Base-by-base conservation (phyloP, 768 basidiomycete genomes). In the Floccularia luteovirens region DNA sequence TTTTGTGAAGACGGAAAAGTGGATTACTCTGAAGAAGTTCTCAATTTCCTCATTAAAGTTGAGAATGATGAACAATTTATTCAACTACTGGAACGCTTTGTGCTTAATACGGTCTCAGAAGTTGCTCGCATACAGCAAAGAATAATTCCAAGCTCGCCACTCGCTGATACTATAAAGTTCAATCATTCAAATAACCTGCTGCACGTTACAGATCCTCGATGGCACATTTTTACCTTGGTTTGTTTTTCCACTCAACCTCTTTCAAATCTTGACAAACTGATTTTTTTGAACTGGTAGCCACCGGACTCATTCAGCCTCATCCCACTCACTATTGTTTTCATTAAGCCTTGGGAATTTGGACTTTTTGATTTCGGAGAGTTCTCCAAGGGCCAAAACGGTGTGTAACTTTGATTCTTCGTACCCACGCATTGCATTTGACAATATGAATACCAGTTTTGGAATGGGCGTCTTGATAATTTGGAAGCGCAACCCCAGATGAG, bases 171-270 rank as follows among this genome's bases (percentile, higher is more conserved):
- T 20, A 36, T 52, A n/a, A 42, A 45, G 40, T 57, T 57, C 28
- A 34, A 31, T 14, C 31, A 39, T 11, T 41, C 33, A 24, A 56
- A 50, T 19, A 22, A 41, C 19, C 31, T 57, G 16, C 49, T 49
- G 25, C n/a, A 38, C 2, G 52, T 53, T n/a, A 50, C 44, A n/a
- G 48, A 51, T 45, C 46, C 45, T 4, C 46, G 49, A n/a, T 57
- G 56, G 56, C 51, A 55, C 38, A 51, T 57, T 10, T 42, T 54
- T 13, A 41, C 48, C 28, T 27, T 57, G 41, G 56, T 53, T 40
- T 33, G 45, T 31, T 5, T 8, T 2, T 22, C 25, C 14, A 27
- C 22, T 27, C 20, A 4, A 11, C 11, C 22, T 13, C 13, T 6
- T 24, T 13, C 2, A 12, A 12, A 13, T 14, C 19, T 23, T n/a